Evolutionary conservation across 495 filamentous ascomycete genomes (phyloP).

Genomic region (Xylaria nigripes): DNA sequence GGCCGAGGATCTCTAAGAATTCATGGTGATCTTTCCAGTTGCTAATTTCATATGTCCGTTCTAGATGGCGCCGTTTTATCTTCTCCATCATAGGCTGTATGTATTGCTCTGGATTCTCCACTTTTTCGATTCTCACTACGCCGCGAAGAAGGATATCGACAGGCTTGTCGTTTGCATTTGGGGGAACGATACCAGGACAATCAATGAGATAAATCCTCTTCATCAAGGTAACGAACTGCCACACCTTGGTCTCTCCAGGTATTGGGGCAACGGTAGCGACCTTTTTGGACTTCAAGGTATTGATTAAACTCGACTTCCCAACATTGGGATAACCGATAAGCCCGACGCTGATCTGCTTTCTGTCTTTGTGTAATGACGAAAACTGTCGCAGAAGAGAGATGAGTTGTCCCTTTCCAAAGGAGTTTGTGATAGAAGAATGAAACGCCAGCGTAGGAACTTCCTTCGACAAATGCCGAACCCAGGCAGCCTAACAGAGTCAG

Average conservation of each 20-base stretch:
- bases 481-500: constrained; percentile 57
- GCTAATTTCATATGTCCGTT: constrained; percentile 84
- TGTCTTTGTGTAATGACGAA: constrained; percentile 76
- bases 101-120: constrained; percentile 92
- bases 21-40: constrained; percentile 64
- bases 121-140: constrained; percentile 88
- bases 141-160: constrained; percentile 88
- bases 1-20: constrained; percentile 78
- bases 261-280: constrained; percentile 93
- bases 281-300: constrained; percentile 83
- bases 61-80: constrained; percentile 78
- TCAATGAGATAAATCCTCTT: constrained; percentile 95
- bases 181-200: constrained; percentile 91
- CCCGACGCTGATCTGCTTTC: constrained; percentile 86
- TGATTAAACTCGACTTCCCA: constrained; percentile 90
- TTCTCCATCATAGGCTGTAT: constrained; percentile 72
- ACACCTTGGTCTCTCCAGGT: constrained; percentile 92
- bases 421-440: constrained; percentile 86
- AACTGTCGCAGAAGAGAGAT: constrained; percentile 81
- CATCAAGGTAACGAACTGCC: constrained; percentile 97
- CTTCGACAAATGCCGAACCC: constrained; percentile 72
- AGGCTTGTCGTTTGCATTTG: constrained; percentile 68
- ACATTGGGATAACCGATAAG: constrained; percentile 83
- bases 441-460: constrained; percentile 92
- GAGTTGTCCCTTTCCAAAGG: constrained; percentile 75